Percentiles rank a stretch among this genome's conserved stretches.
phyloP scores from a whole-genome alignment of 345 rosid genomes.

The Brassica napus region Da-Ae NC_063435.1:24966501-24967000 shows the following conservation, averaged over 20 bases:
- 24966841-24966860: too few species aligned
- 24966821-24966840: too few species aligned
- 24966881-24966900: too few species aligned
- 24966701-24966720: slow-evolving; percentile 42
- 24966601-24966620: slow-evolving; percentile 19
- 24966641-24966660: slow-evolving; percentile 25
- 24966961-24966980: background rate
- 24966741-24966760: background rate
- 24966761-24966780: too few species aligned
- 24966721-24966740: slow-evolving; percentile 35
- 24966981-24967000: background rate
- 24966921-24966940: background rate
- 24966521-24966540: slow-evolving; percentile 25
- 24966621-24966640: slow-evolving; percentile 35
- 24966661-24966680: slow-evolving; percentile 48
- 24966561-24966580: slow-evolving; percentile 73
- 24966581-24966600: slow-evolving; percentile 55
- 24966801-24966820: too few species aligned
- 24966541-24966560: slow-evolving; percentile 62
- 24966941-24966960: background rate
- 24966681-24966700: slow-evolving; percentile 54
- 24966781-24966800: too few species aligned
- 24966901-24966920: too few species aligned
- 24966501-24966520: slow-evolving; percentile 34
- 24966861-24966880: too few species aligned